phyloP scores from a whole-genome alignment of 352 stramenopile species.

The Elongisporangium prolatum region DNA sequence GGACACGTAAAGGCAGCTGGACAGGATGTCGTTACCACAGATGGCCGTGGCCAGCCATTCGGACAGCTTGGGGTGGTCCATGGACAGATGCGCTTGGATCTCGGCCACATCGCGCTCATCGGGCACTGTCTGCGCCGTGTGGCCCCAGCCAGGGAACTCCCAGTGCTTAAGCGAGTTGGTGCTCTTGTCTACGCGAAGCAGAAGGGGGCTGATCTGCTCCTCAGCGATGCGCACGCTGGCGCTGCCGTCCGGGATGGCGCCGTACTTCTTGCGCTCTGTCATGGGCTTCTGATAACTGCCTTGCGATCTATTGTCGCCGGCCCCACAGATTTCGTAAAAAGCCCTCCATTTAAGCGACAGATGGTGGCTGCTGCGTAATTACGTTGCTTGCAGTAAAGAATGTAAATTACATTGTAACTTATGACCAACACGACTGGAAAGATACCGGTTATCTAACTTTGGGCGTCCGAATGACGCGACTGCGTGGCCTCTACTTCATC shows the following conservation, averaged over 20 bases:
- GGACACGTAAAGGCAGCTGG: slow-evolving; percentile 90
- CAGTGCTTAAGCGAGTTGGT: slow-evolving; percentile 71
- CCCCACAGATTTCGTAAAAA: neutral
- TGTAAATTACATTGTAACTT: no score
- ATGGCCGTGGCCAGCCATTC: slow-evolving; percentile 94
- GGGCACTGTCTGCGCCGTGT: slow-evolving; percentile 51
- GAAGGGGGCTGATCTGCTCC: slow-evolving; percentile 57
- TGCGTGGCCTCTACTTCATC: slow-evolving; percentile 54
- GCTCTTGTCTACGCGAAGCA: slow-evolving; percentile 70
- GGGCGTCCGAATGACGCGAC: neutral
- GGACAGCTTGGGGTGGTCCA: slow-evolving; percentile 81
- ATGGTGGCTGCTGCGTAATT: slow-evolving; percentile 2
- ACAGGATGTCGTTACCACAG: slow-evolving; percentile 95
- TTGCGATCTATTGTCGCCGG: neutral
- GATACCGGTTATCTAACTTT: slow-evolving; percentile 1
- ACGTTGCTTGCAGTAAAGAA: neutral
- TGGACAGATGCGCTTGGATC: slow-evolving; percentile 71
- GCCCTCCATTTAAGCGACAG: slow-evolving; percentile 2
- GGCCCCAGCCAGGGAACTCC: slow-evolving; percentile 85
- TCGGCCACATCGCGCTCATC: slow-evolving; percentile 62
- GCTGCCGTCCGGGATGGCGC: slow-evolving; percentile 43
- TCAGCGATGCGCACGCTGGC: slow-evolving; percentile 29
- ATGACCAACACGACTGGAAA: neutral
- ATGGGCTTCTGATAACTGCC: slow-evolving; percentile 5
- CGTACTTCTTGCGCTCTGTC: slow-evolving; percentile 43